Evolutionary conservation across 2,329 filamentous ascomycete genomes (phyloP).

Genomic region (Diplodia corticola): DNA sequence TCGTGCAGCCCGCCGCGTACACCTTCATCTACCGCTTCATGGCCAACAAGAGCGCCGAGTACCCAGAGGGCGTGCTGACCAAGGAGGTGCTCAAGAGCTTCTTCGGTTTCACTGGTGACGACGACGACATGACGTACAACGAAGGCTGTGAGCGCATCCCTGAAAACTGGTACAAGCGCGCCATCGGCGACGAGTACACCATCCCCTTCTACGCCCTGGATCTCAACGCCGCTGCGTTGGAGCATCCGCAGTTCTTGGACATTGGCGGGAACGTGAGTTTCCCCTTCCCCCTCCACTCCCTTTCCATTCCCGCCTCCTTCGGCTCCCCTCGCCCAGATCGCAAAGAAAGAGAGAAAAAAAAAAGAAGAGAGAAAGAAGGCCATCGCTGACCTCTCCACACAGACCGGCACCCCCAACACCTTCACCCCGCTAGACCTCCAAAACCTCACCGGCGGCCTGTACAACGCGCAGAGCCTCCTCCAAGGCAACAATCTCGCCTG

Average conservation of each 20-base stretch:
- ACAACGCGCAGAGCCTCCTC: slow-evolving; percentile 45
- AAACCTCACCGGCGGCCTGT: slow-evolving; percentile 44
- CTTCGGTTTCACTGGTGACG: slow-evolving; percentile 3
- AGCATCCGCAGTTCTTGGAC: slow-evolving; percentile 35
- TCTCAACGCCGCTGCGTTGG: slow-evolving; percentile 21
- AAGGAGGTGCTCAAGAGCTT: slow-evolving; percentile 19
- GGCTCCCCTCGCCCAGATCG: not conserved
- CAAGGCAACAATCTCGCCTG: slow-evolving; percentile 53
- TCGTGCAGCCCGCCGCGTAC: slow-evolving; percentile 32
- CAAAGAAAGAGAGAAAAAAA: not conserved
- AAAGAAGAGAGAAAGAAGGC: not conserved
- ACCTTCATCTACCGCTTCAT: slow-evolving; percentile 35
- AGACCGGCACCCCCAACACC: slow-evolving; percentile 27
- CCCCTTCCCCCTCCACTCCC: slow-evolving; percentile 35
- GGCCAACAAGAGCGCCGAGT: slow-evolving; percentile 33
- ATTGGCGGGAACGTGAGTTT: slow-evolving; percentile 38
- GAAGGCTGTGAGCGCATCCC: slow-evolving; percentile 17
- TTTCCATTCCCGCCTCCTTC: slow-evolving; percentile 24
- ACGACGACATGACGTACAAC: slow-evolving; percentile 1
- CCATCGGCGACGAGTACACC: not conserved
- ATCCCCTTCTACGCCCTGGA: slow-evolving; percentile 1
- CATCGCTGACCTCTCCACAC: not conserved
- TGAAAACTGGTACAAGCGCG: slow-evolving; percentile 19
- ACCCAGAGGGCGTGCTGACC: slow-evolving; percentile 32
- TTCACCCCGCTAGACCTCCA: slow-evolving; percentile 39